Evolutionary conservation across 106 monocot genomes (phyloP), one percentile per base, ranked within the genome.

Genomic region (Amphibolis antarctica): DNA sequence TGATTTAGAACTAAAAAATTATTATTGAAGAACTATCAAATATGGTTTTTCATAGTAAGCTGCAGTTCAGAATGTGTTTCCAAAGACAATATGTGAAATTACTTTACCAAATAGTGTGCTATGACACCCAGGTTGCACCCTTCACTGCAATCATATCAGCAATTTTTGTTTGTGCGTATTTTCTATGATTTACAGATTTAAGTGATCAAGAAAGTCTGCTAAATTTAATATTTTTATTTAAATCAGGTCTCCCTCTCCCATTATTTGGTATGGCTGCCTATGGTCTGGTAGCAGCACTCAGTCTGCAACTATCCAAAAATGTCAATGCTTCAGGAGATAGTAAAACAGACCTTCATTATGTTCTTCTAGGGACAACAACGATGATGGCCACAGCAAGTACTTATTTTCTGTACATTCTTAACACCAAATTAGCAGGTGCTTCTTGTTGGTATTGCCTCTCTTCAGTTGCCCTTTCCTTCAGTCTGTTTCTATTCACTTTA

Each of bases 301-400:
- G 81, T 74, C 61, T 86, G 13, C 78, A 84, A 53, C 80, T 84
- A 53, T 61, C 71, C 12, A 63, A 77, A 59, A 86, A 80, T 59
- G 66, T 58, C 63, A 36, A 71, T 21, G 30, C 80, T 47, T 44
- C 69, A 56, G 75, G 74, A 66, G 49, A 80, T 65, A 54, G 67
- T 66, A 74, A 84, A 63, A 63, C 49, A 70, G 80, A 84, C 61
- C 45, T 45, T 69, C 86, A 65, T 6, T 63, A 84, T 22, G 57
- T 78, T 71, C 74, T 90, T 52, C 75, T 89, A 71, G 82, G 70
- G 44, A 74, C 42, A 22, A 82, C 96, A 15, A 86, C 86, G 28
- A 72, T 86, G 36, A 86, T 96, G 96, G 96, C 89, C 65, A 69
- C 86, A 53, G 81, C 90, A 50, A 96, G 96, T 85, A 79, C 84